Base-by-base conservation (phyloP, 2,329 filamentous ascomycete genomes). In the Colletotrichum sidae region DNA sequence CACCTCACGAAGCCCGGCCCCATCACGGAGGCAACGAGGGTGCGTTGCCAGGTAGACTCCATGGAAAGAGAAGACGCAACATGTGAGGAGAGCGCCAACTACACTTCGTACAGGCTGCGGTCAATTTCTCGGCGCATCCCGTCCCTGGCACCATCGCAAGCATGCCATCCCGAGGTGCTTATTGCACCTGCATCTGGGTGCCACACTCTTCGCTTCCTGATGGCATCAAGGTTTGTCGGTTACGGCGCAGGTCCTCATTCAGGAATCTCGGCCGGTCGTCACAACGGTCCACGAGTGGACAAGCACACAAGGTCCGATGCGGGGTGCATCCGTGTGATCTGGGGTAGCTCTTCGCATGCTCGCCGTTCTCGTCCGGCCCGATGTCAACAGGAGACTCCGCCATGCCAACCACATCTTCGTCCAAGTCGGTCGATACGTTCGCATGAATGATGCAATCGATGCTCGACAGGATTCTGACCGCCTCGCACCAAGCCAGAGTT, bases 301-400 rank as follows among this genome's bases (percentile, higher is more conserved):
- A 35, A 56, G 52, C 52, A 46, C 57, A 46, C 49, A 35, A 55
- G 51, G 39, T 13, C 47, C 51, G 58, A 47, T 66, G 63, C 47
- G 63, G 63, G 63, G 62, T 65, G 62, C 62, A 65, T 51, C 58
- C 51, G 58, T 62, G 58, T 62, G 62, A 65, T 65, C 62, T 56
- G 62, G 62, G 62, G 63, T 63, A 63, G 47, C 53, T 62, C 37
- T 56, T 66, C 46, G 63, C 42, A 57, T 56, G 39, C 38, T 33
- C 57, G 52, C 45, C 38, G 38, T 15, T 35, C 25, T 63, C 42
- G 45, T 53, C 58, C 63, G 63, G 63, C 37, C 63, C 63, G 58
- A 66, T 63, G 57, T 66, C 53, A 63, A 66, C 63, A 66, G 63
- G 58, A 66, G 63, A 66, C 63, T 66, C 63, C 63, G 63, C 59